phyloP scores from a whole-genome alignment of 1,284 basidiomycete genomes.

The Fomitopsis pinicola region DNA sequence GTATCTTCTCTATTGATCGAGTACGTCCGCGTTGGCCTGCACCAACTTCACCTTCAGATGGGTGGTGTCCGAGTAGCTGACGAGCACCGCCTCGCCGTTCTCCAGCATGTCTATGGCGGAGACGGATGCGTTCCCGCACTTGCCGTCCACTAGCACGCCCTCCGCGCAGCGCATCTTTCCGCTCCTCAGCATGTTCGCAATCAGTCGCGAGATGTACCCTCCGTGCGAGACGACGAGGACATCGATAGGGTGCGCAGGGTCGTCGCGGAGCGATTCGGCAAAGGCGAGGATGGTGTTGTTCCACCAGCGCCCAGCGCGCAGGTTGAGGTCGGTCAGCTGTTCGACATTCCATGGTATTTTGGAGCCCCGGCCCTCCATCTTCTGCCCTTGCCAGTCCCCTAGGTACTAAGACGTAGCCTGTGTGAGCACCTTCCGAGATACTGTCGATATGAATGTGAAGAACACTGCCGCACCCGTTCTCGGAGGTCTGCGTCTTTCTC shows the following conservation, averaged over 20 bases:
- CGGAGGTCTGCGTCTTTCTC: constrained; percentile 44
- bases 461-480: constrained; percentile 49
- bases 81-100: constrained; percentile 38
- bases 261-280: constrained; percentile 23
- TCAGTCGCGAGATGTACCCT: constrained; percentile 52
- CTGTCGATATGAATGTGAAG: not conserved
- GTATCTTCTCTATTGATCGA: not conserved
- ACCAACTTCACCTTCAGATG: constrained; percentile 44
- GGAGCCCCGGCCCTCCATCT: constrained; percentile 13
- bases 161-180: constrained; percentile 32
- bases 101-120: constrained; percentile 50
- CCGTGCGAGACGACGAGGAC: constrained; percentile 67
- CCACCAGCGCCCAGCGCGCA: constrained; percentile 61
- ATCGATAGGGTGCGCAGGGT: constrained; percentile 25
- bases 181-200: constrained; percentile 40
- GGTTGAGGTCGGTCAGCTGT: constrained; percentile 33
- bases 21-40: constrained; percentile 46
- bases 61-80: constrained; percentile 48
- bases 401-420: constrained; percentile 41
- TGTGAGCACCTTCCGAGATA: not conserved
- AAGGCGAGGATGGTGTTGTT: constrained; percentile 37
- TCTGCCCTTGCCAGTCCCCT: constrained; percentile 58
- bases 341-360: constrained; percentile 30
- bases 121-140: constrained; percentile 55
- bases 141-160: constrained; percentile 38